These are phyloP conservation scores for Iberis amara DNA, from an alignment of 441 rosid species.

Conservation along the genomic window DNA sequence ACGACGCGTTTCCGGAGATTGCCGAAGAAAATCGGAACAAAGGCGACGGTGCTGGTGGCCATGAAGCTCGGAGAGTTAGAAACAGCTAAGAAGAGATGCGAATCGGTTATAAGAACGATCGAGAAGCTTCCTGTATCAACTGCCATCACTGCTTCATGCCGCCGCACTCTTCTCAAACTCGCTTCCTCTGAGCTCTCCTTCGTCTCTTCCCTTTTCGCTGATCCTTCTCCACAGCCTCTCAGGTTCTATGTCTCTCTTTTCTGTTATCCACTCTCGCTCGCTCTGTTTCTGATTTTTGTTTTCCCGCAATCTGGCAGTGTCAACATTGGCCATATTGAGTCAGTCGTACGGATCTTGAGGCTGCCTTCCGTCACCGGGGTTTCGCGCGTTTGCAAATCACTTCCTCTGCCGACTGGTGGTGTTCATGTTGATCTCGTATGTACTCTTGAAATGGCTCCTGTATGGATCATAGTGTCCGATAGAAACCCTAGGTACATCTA, in stretches of 20 bases:
- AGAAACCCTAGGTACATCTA: slow-evolving; percentile 52
- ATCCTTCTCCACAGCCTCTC: slow-evolving; percentile 34
- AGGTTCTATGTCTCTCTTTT: slow-evolving; percentile 29
- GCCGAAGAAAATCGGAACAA: not conserved
- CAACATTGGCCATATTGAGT: slow-evolving; percentile 81
- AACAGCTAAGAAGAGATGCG: slow-evolving; percentile 50
- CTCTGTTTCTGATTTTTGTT: not conserved
- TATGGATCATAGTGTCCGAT: slow-evolving; percentile 63
- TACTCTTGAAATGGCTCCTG: slow-evolving; percentile 50
- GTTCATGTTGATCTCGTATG: slow-evolving; percentile 74
- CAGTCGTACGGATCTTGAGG: slow-evolving; percentile 52
- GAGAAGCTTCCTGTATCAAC: slow-evolving; percentile 33
- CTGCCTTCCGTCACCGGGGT: slow-evolving; percentile 57
- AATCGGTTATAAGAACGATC: slow-evolving; percentile 37
- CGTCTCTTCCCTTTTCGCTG: slow-evolving; percentile 40
- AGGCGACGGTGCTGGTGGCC: slow-evolving; percentile 3
- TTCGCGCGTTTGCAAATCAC: slow-evolving; percentile 74
- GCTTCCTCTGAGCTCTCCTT: slow-evolving; percentile 69
- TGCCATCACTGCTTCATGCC: slow-evolving; percentile 39
- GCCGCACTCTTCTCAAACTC: slow-evolving; percentile 61
- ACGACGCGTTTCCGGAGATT: slow-evolving; percentile 1
- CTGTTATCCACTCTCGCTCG: slow-evolving; percentile 2
- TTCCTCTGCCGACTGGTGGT: slow-evolving; percentile 30
- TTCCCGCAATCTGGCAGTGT: slow-evolving; percentile 37
- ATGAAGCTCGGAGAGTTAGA: slow-evolving; percentile 38